These are phyloP conservation scores for Arthrobotrys musiformis DNA, from an alignment of 2,329 filamentous ascomycete species.

Conservation along the genomic window DNA sequence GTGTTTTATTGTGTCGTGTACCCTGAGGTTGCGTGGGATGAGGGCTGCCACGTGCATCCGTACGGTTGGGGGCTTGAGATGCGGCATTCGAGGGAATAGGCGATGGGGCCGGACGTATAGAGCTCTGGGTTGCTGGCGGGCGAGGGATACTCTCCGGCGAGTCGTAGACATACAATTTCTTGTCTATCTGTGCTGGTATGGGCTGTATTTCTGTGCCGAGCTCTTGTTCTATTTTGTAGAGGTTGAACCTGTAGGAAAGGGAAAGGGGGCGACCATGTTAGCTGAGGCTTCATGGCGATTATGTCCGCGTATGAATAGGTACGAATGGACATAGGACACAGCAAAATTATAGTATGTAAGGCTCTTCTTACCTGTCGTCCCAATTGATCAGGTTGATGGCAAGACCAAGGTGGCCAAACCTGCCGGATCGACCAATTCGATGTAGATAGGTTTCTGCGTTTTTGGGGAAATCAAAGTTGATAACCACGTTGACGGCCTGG, in stretches of 20 bases:
- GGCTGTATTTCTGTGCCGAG: slow-evolving; percentile 96
- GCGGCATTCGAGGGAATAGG: background rate
- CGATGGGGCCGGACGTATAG: background rate
- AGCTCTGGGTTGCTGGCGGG: slow-evolving; percentile 68
- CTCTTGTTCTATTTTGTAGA: slow-evolving; percentile 98
- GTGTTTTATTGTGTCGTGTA: slow-evolving; percentile 21
- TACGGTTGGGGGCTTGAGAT: background rate
- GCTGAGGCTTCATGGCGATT: background rate
- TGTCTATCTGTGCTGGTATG: slow-evolving; percentile 95
- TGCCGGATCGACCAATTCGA: slow-evolving; percentile 95
- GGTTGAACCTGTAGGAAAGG: slow-evolving; percentile 77
- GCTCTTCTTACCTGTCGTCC: slow-evolving; percentile 78
- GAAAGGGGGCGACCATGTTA: background rate
- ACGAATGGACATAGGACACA: background rate
- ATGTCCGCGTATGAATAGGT: no score
- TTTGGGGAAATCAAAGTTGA: slow-evolving; percentile 99
- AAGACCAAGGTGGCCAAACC: slow-evolving; percentile 94
- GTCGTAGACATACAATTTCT: slow-evolving; percentile 98
- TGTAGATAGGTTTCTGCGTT: slow-evolving; percentile 99
- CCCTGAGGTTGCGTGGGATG: slow-evolving; percentile 23
- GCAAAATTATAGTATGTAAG: background rate
- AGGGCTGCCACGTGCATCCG: slow-evolving; percentile 8
- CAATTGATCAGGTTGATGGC: slow-evolving; percentile 99
- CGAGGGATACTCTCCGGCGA: slow-evolving; percentile 93
- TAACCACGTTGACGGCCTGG: slow-evolving; percentile 98